Conservation (phyloP, 2,329 filamentous ascomycete species). For the Macrophomina pseudophaseolina region DNA sequence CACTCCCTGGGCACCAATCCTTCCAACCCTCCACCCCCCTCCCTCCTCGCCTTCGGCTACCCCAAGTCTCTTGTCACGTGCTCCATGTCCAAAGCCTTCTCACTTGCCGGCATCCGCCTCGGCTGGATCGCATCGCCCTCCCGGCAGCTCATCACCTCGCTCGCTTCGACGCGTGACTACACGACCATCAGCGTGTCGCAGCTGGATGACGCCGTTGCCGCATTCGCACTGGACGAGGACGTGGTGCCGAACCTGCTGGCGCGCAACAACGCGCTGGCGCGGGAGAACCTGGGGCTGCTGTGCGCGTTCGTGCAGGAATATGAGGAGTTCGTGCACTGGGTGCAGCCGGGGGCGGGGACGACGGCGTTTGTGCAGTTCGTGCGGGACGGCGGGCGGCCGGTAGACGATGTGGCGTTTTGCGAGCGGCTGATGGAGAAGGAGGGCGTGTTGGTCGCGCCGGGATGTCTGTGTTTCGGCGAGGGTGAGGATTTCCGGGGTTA, state of each 20-base stretch:
- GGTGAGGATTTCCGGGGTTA: constrained; percentile 70
- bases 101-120: constrained; percentile 77
- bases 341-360: constrained; percentile 68
- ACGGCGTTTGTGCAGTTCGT: constrained; percentile 74
- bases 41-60: constrained; percentile 74
- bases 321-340: constrained; percentile 63
- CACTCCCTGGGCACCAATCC: constrained; percentile 64
- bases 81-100: constrained; percentile 85
- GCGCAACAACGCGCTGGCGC: too few species aligned
- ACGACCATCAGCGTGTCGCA: constrained; percentile 86
- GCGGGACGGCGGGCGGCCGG: constrained; percentile 53
- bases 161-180: constrained; percentile 74
- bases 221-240: constrained; percentile 61
- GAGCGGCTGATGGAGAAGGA: constrained; percentile 63
- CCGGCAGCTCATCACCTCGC: constrained; percentile 63
- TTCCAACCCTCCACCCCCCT: constrained; percentile 60
- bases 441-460: constrained; percentile 78
- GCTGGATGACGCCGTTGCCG: constrained; percentile 78
- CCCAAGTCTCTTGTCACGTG: constrained; percentile 72
- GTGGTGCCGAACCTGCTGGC: constrained; percentile 63
- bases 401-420: constrained; percentile 53
- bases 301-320: constrained; percentile 56
- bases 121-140: constrained; percentile 81
- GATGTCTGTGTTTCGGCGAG: constrained; percentile 71
- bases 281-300: too few species aligned